Evolutionary conservation across 345 rosid species (phyloP).

Genomic region (Populus nigra): DNA sequence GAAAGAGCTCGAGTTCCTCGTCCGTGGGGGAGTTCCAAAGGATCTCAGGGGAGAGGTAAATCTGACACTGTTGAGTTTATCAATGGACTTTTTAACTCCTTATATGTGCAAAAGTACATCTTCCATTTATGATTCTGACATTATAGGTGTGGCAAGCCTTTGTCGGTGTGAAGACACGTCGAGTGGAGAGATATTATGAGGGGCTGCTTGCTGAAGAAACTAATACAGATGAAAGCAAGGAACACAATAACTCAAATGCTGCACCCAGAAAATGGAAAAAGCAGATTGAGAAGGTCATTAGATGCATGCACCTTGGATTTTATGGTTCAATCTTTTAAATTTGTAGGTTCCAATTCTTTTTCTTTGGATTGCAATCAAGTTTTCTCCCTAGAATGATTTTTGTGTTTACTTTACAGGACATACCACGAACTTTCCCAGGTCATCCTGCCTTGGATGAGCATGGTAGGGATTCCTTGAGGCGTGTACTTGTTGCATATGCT

Average conservation of each 20-base stretch:
- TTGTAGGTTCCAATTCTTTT: constrained; percentile 48
- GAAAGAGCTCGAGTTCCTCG: constrained; percentile 86
- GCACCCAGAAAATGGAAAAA: constrained; percentile 61
- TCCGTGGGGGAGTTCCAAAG: constrained; percentile 90
- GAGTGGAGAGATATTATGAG: constrained; percentile 74
- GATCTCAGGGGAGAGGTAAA: constrained; percentile 92
- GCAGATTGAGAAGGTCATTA: constrained; percentile 97
- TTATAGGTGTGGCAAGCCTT: constrained; percentile 95
- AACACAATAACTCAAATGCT: constrained; percentile 36
- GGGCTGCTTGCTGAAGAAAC: constrained; percentile 63
- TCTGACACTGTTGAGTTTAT: constrained; percentile 18
- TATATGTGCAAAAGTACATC: not conserved
- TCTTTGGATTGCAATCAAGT: constrained; percentile 26
- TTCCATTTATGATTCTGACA: constrained; percentile 21
- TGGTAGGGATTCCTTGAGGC: constrained; percentile 86
- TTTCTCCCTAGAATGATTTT: constrained; percentile 37
- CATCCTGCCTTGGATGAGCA: constrained; percentile 90
- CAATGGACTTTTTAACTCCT: constrained; percentile 9
- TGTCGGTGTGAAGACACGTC: constrained; percentile 81
- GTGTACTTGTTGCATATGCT: constrained; percentile 87
- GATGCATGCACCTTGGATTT: constrained; percentile 53
- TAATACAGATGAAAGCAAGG: constrained; percentile 41
- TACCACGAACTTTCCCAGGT: constrained; percentile 93
- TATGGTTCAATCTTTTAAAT: constrained; percentile 54
- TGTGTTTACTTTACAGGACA: constrained; percentile 58